phyloP scores from a whole-genome alignment of 2,329 filamentous ascomycete species.

The Alternaria sp. region DNA sequence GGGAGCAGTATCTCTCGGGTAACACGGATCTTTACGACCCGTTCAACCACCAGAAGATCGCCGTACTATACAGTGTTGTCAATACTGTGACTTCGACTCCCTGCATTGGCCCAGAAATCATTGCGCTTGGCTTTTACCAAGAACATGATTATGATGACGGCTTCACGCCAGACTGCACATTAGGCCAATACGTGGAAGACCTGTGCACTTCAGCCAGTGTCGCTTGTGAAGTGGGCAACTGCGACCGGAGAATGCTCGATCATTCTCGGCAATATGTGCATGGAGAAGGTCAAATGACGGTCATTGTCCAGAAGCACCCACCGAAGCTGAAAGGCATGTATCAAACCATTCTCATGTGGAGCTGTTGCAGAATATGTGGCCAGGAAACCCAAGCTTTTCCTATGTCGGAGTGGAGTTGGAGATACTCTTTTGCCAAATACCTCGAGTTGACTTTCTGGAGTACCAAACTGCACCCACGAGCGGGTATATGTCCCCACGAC shows the following conservation, averaged over 20 bases:
- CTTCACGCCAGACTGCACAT: slow-evolving; percentile 82
- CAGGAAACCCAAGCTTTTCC: slow-evolving; percentile 87
- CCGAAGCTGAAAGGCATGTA: slow-evolving; percentile 69
- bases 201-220: slow-evolving; percentile 77
- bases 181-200: slow-evolving; percentile 95
- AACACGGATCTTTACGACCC: slow-evolving; percentile 92
- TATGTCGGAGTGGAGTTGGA: slow-evolving; percentile 96
- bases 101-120: slow-evolving; percentile 87
- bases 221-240: slow-evolving; percentile 82
- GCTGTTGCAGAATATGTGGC: slow-evolving; percentile 88
- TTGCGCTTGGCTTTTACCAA: slow-evolving; percentile 91
- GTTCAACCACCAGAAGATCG: slow-evolving; percentile 94
- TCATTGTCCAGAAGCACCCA: slow-evolving; percentile 81
- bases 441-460: slow-evolving; percentile 98
- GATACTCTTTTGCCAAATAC: slow-evolving; percentile 98
- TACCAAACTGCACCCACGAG: slow-evolving; percentile 75
- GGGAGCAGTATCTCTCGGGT: slow-evolving; percentile 92
- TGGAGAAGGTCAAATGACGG: slow-evolving; percentile 89
- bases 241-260: slow-evolving; percentile 86
- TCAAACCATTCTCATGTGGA: slow-evolving; percentile 95
- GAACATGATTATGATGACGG: slow-evolving; percentile 76
- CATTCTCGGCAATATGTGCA: slow-evolving; percentile 98
- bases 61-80: slow-evolving; percentile 90
- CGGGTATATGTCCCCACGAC: slow-evolving; percentile 84
- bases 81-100: slow-evolving; percentile 94